phyloP scores from a whole-genome alignment of 768 basidiomycete genomes.

The Boletus huronensis region DNA sequence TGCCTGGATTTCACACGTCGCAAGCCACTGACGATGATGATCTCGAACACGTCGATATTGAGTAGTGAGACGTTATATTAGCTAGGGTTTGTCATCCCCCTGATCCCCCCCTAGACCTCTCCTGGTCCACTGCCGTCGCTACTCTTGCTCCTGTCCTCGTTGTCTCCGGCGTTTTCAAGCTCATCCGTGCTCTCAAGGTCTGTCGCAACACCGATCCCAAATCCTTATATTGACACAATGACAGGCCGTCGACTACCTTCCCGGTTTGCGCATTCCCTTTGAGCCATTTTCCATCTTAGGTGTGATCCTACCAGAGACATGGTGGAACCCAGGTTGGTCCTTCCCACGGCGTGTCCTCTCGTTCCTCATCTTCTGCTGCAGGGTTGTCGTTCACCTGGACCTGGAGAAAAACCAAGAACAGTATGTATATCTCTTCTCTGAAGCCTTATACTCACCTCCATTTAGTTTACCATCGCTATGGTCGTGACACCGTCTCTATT shows the following conservation, averaged over 20 bases:
- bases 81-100: neutral
- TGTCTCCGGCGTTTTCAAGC: constrained; percentile 15
- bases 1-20: too few species aligned
- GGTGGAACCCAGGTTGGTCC: constrained; percentile 20
- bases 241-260: constrained; percentile 17
- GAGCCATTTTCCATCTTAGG: constrained; percentile 9
- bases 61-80: neutral
- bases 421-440: neutral
- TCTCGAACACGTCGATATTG: too few species aligned
- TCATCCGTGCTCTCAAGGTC: constrained; percentile 16
- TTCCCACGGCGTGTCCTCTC: neutral
- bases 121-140: constrained; percentile 5
- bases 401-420: constrained; percentile 22
- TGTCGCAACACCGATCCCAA: neutral
- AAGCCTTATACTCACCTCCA: neutral
- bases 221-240: neutral
- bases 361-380: neutral
- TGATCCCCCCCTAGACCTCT: neutral
- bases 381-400: constrained; percentile 21
- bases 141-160: constrained; percentile 1
- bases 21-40: neutral
- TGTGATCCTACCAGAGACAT: constrained; percentile 14
- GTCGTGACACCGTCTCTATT: constrained; percentile 21
- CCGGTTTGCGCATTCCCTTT: constrained; percentile 22
- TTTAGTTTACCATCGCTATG: constrained; percentile 19